These are phyloP conservation scores for Elongisporangium senticosum DNA, from an alignment of 352 stramenopile species.

Conservation along the genomic window DNA sequence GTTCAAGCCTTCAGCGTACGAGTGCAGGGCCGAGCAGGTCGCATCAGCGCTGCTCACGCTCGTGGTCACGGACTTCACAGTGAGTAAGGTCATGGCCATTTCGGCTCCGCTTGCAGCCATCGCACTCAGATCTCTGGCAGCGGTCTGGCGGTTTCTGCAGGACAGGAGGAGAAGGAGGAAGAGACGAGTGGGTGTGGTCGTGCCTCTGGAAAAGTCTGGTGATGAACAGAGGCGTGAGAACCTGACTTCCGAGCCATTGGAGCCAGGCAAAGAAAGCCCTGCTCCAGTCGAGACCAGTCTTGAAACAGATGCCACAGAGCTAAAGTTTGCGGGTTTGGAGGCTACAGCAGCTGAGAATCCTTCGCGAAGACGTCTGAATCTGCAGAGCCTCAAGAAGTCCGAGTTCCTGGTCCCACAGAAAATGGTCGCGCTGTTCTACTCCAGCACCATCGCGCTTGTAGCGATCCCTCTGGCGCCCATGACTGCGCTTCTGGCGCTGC, in stretches of 20 bases:
- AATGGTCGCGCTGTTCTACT: constrained; percentile 80
- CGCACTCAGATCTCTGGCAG: constrained; percentile 14
- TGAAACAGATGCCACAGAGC: not conserved
- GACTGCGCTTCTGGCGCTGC: constrained; percentile 39
- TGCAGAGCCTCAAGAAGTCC: constrained; percentile 10
- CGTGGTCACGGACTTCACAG: constrained; percentile 67
- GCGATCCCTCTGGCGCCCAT: constrained; percentile 64
- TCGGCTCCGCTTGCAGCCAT: constrained; percentile 18
- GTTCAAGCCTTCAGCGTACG: constrained; percentile 45
- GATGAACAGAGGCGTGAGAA: not conserved
- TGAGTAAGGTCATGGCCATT: constrained; percentile 54
- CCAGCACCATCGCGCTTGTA: constrained; percentile 63
- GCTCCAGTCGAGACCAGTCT: not conserved
- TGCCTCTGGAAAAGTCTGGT: constrained; percentile 10
- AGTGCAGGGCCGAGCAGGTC: constrained; percentile 60
- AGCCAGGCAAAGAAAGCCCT: not conserved
- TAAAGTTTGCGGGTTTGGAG: not conserved
- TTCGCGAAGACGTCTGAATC: not conserved
- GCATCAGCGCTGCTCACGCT: constrained; percentile 58
- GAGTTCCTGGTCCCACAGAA: constrained; percentile 80
- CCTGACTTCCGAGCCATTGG: not conserved
- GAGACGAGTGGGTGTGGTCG: constrained; percentile 11
- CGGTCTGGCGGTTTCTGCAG: constrained; percentile 6
- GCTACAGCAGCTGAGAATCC: not conserved
- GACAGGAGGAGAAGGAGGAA: constrained; percentile 13